Base-by-base conservation (phyloP, 305 asterid genomes). In the Ilex paraguariensis region DNA sequence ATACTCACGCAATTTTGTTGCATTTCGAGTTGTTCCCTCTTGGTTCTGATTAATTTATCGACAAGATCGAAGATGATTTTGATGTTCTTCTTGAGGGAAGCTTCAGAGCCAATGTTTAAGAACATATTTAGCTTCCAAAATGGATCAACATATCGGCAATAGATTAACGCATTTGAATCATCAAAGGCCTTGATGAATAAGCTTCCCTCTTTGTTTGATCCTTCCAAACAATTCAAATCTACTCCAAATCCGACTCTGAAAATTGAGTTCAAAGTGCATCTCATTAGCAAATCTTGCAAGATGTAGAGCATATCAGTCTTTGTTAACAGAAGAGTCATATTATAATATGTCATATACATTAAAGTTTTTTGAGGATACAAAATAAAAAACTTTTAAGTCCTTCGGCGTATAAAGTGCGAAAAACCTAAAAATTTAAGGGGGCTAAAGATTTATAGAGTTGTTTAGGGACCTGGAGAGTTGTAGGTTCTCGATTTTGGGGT, bases 231-330 rank as follows among this genome's bases (percentile, higher is more conserved):
- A 48, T 87, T 79, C 32, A 87, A 62, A 57, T 85, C 97, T 0
- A 85, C 87, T 56, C 91, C 97, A 54, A 90, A 87, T 5, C 91
- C 97, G 69, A 90, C 95, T 73, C 79, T 85, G 72, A 85, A 90
- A 61, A 90, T 82, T 0, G 95, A 85, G 52, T 90, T 95, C 63
- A 87, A 71, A 5, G 90, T 79, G 75, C 81, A 77, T 73, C 79
- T 83, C 95, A 85, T 85, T 49, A 90, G 66, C 75, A 84, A 57
- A 54, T 70, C 90, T 91, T 90, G 73, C 69, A 66, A 64, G 16
- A 6, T 52, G n/a, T n/a, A n/a, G n/a, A n/a, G n/a, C n/a, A n/a
- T n/a, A n/a, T n/a, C n/a, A n/a, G n/a, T n/a, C n/a, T n/a, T n/a
- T n/a, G n/a, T n/a, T n/a, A n/a, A n/a, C n/a, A n/a, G n/a, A n/a